phyloP scores from a whole-genome alignment of 768 basidiomycete species.

The Sporobolomyces phaffii region DNA sequence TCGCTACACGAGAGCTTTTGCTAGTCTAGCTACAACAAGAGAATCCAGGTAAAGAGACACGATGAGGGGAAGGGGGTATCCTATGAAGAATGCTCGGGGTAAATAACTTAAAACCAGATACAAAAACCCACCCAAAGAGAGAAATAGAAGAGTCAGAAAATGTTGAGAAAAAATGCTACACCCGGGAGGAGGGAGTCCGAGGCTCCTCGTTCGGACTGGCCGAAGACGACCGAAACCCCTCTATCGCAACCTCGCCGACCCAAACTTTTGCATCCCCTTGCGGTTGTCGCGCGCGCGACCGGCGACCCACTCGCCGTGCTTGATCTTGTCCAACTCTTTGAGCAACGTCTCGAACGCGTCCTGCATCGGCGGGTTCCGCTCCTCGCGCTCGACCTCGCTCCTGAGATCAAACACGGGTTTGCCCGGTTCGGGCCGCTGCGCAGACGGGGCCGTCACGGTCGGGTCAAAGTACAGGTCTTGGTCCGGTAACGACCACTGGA shows the following conservation, averaged over 20 bases:
- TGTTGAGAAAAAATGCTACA: too few relatives aligned
- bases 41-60: too few relatives aligned
- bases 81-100: too few relatives aligned
- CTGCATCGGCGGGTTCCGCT: neutral
- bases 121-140: too few relatives aligned
- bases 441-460: neutral
- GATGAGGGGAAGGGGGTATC: too few relatives aligned
- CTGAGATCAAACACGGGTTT: conserved; percentile 3
- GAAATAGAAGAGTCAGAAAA: too few relatives aligned
- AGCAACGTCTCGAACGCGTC: conserved; percentile 34
- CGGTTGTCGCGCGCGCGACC: conserved; percentile 49
- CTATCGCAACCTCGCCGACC: neutral
- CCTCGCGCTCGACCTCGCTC: neutral
- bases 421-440: neutral
- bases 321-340: conserved; percentile 27
- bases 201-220: too few relatives aligned
- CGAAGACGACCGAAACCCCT: too few relatives aligned
- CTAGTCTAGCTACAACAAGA: too few relatives aligned
- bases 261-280: conserved; percentile 53
- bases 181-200: too few relatives aligned
- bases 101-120: too few relatives aligned
- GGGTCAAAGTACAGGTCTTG: conserved; percentile 15
- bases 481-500: conserved; percentile 30
- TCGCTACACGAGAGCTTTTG: too few relatives aligned
- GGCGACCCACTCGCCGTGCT: conserved; percentile 21